A percentile compares a stretch with the other conserved stretches of the same genome.
These are phyloP conservation scores for Nannochloropsis granulata DNA, from an alignment of 108 stramenopile species.

Conservation along the genomic window DNA sequence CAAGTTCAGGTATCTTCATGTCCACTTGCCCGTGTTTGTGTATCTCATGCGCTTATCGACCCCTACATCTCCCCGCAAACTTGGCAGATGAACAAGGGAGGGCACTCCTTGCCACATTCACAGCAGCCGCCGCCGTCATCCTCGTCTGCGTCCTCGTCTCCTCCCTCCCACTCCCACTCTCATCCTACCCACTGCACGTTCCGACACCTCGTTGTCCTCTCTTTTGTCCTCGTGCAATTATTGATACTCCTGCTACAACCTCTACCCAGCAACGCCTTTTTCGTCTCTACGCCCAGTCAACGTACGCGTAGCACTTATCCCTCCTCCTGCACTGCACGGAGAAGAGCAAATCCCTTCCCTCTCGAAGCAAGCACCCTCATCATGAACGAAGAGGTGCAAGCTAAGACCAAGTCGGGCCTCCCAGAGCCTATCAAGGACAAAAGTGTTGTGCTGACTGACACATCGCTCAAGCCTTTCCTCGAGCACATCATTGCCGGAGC, in stretches of 20 bases:
- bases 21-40: too few relatives aligned
- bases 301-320: not conserved
- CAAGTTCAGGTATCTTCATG: too few relatives aligned
- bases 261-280: too few relatives aligned
- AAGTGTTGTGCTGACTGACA: not conserved
- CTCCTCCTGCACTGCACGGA: not conserved
- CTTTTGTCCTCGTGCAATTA: not conserved
- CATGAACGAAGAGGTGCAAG: not conserved
- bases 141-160: not conserved
- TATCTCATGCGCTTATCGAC: too few relatives aligned
- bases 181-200: too few relatives aligned
- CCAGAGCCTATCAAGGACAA: not conserved
- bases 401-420: not conserved
- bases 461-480: conserved; percentile 25
- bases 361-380: not conserved
- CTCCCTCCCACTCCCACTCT: not conserved
- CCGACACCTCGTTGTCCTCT: too few relatives aligned
- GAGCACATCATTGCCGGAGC: conserved; percentile 25
- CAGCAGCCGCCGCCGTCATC: not conserved
- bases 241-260: not conserved
- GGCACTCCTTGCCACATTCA: not conserved
- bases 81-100: not conserved
- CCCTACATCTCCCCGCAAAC: too few relatives aligned
- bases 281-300: not conserved
- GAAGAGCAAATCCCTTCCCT: not conserved